Evolutionary conservation across 768 basidiomycete genomes (phyloP).

Genomic region (Podaxis rugospora): DNA sequence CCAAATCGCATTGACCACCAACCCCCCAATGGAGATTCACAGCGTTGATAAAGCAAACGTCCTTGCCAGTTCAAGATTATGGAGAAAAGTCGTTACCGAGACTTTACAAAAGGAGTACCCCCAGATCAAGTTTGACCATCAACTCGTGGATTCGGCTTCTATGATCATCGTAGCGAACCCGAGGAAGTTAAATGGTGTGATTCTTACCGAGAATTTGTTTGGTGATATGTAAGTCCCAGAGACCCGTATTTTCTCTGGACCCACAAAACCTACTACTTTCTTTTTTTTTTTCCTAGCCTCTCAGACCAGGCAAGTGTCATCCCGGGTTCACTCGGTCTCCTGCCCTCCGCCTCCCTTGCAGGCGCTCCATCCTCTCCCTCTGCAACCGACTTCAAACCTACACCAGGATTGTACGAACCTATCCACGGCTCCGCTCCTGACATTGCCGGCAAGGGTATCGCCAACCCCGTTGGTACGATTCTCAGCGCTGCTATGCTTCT

Average conservation of each 20-base stretch:
- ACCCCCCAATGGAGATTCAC: constrained; percentile 86
- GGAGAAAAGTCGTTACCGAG: constrained; percentile 91
- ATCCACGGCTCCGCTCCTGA: constrained; percentile 95
- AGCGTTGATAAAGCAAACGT: constrained; percentile 99
- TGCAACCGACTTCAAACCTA: constrained; percentile 62
- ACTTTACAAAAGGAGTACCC: constrained; percentile 84
- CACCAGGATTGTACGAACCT: constrained; percentile 92
- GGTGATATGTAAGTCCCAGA: constrained; percentile 82
- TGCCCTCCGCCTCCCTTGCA: constrained; percentile 95
- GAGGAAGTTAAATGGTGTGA: constrained; percentile 88
- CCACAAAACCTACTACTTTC: neutral
- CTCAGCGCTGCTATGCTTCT: constrained; percentile 91
- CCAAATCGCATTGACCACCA: constrained; percentile 76
- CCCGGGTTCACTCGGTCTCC: constrained; percentile 92
- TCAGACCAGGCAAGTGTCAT: constrained; percentile 98
- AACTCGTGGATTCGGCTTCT: constrained; percentile 91
- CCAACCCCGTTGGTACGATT: constrained; percentile 94
- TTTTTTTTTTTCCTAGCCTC: constrained; percentile 46
- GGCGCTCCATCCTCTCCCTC: constrained; percentile 72
- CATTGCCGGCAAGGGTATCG: constrained; percentile 90
- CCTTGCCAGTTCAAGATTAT: constrained; percentile 88
- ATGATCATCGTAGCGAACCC: constrained; percentile 94
- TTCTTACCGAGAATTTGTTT: constrained; percentile 94
- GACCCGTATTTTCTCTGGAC: constrained; percentile 6
- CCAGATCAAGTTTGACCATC: constrained; percentile 81